These are phyloP conservation scores for Anethum foeniculum DNA, from an alignment of 140 eudicot genomes.

Conservation along the genomic window DNA sequence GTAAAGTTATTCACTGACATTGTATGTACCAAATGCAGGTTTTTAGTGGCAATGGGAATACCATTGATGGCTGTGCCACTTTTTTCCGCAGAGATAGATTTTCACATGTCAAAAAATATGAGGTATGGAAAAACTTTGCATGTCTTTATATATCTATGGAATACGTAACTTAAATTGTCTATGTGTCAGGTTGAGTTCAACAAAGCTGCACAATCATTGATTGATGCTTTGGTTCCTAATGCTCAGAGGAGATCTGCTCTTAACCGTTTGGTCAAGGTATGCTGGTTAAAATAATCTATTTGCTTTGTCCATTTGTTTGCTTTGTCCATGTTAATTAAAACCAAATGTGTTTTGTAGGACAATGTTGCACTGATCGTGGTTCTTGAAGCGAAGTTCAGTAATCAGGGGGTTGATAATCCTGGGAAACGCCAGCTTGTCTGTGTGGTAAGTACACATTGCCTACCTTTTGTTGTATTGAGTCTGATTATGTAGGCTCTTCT, in stretches of 20 bases:
- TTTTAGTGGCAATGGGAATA: slow-evolving; percentile 14
- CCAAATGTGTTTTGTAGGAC: slow-evolving; percentile 37
- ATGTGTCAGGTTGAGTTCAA: slow-evolving; percentile 81
- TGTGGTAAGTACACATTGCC: slow-evolving; percentile 54
- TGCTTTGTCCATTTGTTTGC: background rate
- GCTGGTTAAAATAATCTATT: background rate
- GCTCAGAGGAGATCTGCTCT: slow-evolving; percentile 82
- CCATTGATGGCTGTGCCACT: slow-evolving; percentile 16
- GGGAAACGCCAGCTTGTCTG: slow-evolving; percentile 97
- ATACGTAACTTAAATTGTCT: slow-evolving; percentile 4
- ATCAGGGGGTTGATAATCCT: slow-evolving; percentile 70
- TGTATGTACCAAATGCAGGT: slow-evolving; percentile 12
- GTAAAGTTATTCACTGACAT: background rate
- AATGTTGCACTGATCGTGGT: slow-evolving; percentile 85
- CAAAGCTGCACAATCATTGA: slow-evolving; percentile 96
- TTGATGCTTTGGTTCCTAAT: slow-evolving; percentile 83
- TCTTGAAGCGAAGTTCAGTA: slow-evolving; percentile 78
- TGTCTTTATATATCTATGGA: background rate
- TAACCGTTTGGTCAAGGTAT: slow-evolving; percentile 82
- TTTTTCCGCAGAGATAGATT: slow-evolving; percentile 17
- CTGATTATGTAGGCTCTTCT: background rate
- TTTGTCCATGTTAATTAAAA: background rate
- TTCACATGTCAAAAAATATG: slow-evolving; percentile 23
- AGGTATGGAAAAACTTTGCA: slow-evolving; percentile 31
- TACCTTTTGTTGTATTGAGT: background rate